These are phyloP conservation scores for Oryza meridionalis DNA, from an alignment of 176 grass and related monocot species.

Conservation along the genomic window DNA sequence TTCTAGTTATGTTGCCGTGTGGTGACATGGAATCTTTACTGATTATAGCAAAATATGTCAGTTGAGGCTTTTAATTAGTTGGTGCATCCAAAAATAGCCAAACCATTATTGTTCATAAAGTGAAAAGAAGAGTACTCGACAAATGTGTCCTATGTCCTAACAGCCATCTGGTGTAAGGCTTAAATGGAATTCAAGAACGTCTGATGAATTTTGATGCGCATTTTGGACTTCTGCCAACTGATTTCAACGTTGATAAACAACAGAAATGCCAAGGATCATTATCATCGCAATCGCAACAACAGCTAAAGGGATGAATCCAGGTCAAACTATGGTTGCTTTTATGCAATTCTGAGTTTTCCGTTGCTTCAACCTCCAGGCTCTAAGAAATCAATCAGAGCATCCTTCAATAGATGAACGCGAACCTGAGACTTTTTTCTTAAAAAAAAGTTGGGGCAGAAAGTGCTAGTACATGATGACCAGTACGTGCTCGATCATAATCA, in stretches of 20 bases:
- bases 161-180: background rate
- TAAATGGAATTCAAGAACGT: constrained; percentile 9
- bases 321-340: constrained; percentile 20
- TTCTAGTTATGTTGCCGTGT: background rate
- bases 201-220: background rate
- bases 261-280: constrained; percentile 6
- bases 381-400: constrained; percentile 23
- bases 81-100: background rate
- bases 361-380: constrained; percentile 22
- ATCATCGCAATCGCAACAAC: background rate
- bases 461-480: constrained; percentile 1
- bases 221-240: background rate
- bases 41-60: background rate
- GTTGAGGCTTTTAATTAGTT: background rate
- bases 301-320: background rate
- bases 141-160: background rate
- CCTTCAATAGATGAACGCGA: background rate
- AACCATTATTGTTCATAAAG: background rate
- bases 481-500: constrained; percentile 35
- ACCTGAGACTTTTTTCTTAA: background rate
- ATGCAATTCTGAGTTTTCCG: background rate
- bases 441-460: background rate
- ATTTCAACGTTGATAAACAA: background rate
- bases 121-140: background rate
- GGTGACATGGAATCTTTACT: background rate